These are phyloP conservation scores for Trichosporon faecale DNA, from an alignment of 1,284 basidiomycete species.

Conservation along the genomic window DNA sequence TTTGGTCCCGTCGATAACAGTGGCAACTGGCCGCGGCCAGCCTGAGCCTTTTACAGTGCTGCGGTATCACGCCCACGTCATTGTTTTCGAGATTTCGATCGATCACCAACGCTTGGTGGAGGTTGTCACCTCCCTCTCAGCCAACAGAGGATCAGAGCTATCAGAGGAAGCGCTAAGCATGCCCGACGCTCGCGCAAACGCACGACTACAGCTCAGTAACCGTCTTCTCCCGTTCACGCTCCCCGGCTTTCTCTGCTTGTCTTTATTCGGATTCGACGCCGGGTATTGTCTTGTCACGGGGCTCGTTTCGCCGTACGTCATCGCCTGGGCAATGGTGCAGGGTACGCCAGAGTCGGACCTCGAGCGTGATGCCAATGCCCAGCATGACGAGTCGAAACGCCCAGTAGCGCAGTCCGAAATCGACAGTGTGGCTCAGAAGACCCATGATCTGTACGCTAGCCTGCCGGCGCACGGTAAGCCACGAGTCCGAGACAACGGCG, in stretches of 20 bases:
- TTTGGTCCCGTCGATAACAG: constrained; percentile 9
- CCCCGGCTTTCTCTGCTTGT: background rate
- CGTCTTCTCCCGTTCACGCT: background rate
- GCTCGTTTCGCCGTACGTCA: background rate
- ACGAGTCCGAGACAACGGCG: constrained; percentile 40
- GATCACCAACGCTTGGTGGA: background rate
- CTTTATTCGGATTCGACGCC: background rate
- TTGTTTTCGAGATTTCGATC: background rate
- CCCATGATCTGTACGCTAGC: constrained; percentile 29
- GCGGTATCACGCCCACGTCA: background rate
- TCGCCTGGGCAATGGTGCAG: background rate
- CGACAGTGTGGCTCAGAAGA: constrained; percentile 15
- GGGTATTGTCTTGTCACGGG: background rate
- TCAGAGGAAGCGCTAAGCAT: background rate
- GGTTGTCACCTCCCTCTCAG: background rate
- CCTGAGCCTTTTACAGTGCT: background rate
- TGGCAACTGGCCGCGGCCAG: background rate
- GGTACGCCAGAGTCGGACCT: background rate
- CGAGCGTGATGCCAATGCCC: background rate
- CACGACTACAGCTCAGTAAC: background rate
- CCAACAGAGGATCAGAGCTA: too few relatives aligned
- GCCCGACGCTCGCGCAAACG: background rate
- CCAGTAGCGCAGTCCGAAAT: background rate
- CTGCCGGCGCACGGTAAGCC: constrained; percentile 50
- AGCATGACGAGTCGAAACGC: background rate